These are phyloP conservation scores for Plasmopara muralis DNA, from an alignment of 352 stramenopile genomes.

Conservation along the genomic window DNA sequence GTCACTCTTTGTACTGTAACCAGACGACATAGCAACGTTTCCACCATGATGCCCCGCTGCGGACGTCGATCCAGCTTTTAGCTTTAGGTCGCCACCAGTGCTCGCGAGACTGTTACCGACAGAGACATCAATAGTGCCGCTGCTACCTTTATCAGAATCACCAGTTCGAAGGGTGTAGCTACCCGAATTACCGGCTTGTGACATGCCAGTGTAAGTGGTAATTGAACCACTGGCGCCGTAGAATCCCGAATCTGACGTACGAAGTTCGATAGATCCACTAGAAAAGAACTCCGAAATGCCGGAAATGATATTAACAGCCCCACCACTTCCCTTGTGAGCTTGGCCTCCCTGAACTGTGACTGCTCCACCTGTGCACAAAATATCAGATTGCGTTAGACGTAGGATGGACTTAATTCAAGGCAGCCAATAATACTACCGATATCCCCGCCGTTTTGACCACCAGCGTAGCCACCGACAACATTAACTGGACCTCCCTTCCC, in stretches of 20 bases:
- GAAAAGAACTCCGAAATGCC: constrained; percentile 33
- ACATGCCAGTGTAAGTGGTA: constrained; percentile 46
- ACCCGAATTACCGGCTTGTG: constrained; percentile 48
- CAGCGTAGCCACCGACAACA: constrained; percentile 48
- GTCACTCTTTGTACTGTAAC: constrained; percentile 49
- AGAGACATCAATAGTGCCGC: constrained; percentile 19
- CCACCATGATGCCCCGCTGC: constrained; percentile 55
- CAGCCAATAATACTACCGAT: constrained; percentile 25
- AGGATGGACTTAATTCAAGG: neutral
- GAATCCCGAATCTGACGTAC: constrained; percentile 54
- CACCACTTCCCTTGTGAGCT: constrained; percentile 42
- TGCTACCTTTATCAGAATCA: constrained; percentile 33
- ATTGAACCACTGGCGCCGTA: constrained; percentile 72
- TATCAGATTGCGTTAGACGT: constrained; percentile 4
- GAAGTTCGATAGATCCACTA: constrained; percentile 55
- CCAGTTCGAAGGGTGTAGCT: constrained; percentile 50
- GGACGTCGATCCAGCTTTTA: constrained; percentile 28
- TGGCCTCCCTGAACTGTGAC: constrained; percentile 42
- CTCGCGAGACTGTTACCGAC: constrained; percentile 18
- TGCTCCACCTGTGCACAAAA: constrained; percentile 27
- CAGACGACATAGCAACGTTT: constrained; percentile 68
- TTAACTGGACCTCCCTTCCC: constrained; percentile 55
- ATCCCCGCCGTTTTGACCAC: constrained; percentile 35
- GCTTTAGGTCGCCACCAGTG: constrained; percentile 18
- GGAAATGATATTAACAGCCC: constrained; percentile 38